Evolutionary conservation across 1,284 basidiomycete genomes (phyloP), one percentile per base, ranked within the genome.

Genomic region (Puccinia hordei): DNA sequence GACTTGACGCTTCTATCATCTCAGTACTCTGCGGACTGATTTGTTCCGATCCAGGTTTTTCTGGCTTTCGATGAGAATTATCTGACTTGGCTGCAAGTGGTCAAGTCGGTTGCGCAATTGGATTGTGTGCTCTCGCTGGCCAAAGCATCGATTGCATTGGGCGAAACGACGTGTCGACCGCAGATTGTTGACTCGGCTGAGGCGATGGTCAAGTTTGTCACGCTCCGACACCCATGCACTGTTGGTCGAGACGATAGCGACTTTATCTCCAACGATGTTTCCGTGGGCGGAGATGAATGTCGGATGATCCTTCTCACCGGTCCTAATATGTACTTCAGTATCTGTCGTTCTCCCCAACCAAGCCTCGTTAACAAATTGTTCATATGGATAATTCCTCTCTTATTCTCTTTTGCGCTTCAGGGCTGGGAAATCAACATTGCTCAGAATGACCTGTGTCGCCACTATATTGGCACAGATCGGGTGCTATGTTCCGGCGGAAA

Each of bases 391-490:
- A 44, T 69, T 57, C 51, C 5, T 55, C 19, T 46, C 22, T n/a
- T n/a, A n/a, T 24, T 12, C 27, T 57, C 51, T 30, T n/a, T 71
- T 27, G 22, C 80, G 30, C 10, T 2, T 35, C 35, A 87, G 87
- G 85, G 87, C 93, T 72, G 93, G 93, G 78, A 95, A 95, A 86
- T 93, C 92, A 38, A 95, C 86, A 2, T 72, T 82, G 59, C 92
- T 98, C 89, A 91, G 97, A 72, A 99, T 98, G 92, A 97, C 95
- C n/a, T 95, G 94, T 5, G 90, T 92, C 0, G 95, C 92, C 41
- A 91, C 97, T 81, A 98, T 98, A 83, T 93, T 98, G 91, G 95
- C 95, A 10, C 96, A 98, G 85, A 88, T 99, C 24, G 97, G 97
- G n/a, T 99, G 98, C 91, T 90, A 92, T 73, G 94, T 99, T 2